Conservation (phyloP, 306 rosid species). For the Cucurbita ficifolia region DNA sequence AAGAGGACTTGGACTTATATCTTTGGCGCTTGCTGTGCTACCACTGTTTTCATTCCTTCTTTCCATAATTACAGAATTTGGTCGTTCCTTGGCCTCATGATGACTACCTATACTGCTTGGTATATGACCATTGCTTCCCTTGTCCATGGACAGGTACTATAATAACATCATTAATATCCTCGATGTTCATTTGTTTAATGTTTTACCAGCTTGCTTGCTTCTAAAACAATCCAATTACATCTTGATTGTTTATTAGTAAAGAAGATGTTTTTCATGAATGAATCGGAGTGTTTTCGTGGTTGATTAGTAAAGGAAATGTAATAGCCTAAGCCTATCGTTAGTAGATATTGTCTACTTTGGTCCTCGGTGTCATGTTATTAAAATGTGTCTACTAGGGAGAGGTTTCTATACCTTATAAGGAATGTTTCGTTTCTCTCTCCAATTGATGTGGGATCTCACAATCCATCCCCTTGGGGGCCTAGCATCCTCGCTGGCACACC, state of each 20-base stretch:
- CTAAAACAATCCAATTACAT: not conserved
- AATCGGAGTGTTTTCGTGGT: not conserved
- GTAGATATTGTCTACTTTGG: too few relatives aligned
- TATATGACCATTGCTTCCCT: constrained; percentile 91
- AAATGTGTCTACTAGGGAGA: too few relatives aligned
- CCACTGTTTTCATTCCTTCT: constrained; percentile 90
- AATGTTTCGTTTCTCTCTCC: too few relatives aligned
- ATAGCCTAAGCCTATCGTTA: not conserved
- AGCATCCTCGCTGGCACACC: too few relatives aligned
- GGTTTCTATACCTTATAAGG: too few relatives aligned
- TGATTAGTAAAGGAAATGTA: not conserved
- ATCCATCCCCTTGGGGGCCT: too few relatives aligned
- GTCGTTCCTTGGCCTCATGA: constrained; percentile 84
- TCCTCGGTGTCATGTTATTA: too few relatives aligned
- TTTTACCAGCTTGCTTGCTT: not conserved
- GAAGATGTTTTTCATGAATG: not conserved
- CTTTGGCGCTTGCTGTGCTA: constrained; percentile 96
- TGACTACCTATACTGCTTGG: constrained; percentile 97
- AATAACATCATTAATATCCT: not conserved
- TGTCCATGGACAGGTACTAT: constrained; percentile 70
- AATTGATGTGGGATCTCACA: too few relatives aligned
- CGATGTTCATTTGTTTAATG: not conserved
- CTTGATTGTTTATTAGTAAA: not conserved
- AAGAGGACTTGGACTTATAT: constrained; percentile 98
- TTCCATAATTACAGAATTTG: constrained; percentile 93